Evolutionary conservation across 441 rosid species (phyloP).

Genomic region (Gossypium schwendimanii): DNA sequence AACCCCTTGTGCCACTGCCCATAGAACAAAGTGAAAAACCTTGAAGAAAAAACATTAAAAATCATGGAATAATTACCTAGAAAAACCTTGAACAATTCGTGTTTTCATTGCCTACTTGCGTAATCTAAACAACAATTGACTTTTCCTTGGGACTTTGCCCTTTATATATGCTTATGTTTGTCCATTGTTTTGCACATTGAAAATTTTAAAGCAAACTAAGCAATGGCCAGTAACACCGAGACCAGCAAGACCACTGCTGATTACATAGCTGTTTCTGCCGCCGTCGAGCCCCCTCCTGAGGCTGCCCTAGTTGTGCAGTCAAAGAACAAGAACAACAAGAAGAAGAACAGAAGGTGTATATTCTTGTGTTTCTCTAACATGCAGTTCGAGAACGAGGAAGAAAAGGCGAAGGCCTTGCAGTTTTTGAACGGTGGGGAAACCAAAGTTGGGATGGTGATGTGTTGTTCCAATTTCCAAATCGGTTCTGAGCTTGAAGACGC

Average conservation of each 20-base stretch:
- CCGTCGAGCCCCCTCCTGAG: neutral
- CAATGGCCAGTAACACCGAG: neutral
- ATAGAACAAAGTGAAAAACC: neutral
- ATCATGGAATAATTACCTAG: neutral
- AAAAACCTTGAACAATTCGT: neutral
- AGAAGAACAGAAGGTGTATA: slow-evolving; percentile 4
- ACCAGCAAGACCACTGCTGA: neutral
- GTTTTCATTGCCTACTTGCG: neutral
- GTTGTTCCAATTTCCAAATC: slow-evolving; percentile 7
- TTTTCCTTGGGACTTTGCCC: neutral
- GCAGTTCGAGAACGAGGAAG: slow-evolving; percentile 13
- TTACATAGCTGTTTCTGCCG: neutral
- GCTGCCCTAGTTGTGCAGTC: neutral
- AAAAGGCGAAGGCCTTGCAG: neutral
- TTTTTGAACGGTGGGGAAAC: neutral
- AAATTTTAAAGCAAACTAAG: neutral
- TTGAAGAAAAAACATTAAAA: neutral
- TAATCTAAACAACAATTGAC: neutral
- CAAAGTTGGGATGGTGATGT: neutral
- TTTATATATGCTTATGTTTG: neutral
- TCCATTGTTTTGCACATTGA: neutral
- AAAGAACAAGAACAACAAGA: neutral
- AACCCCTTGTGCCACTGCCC: neutral
- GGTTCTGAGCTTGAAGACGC: neutral
- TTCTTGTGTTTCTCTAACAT: slow-evolving; percentile 9